phyloP scores from a whole-genome alignment of 495 filamentous ascomycete species.

The Aspergillus leporis region DNA sequence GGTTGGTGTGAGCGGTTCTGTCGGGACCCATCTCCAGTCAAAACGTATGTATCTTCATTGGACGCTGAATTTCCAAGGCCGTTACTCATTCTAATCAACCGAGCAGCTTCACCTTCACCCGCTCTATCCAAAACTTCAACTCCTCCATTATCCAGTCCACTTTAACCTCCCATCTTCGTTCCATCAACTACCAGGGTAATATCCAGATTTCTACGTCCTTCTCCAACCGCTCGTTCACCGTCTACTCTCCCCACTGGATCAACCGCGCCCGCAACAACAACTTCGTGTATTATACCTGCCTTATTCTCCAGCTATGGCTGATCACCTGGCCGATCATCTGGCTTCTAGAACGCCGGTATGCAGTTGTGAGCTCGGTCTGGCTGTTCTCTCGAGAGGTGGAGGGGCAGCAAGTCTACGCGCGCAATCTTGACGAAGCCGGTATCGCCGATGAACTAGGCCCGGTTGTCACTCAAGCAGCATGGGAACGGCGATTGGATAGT shows the following conservation, averaged over 20 bases:
- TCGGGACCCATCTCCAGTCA: slow-evolving; percentile 37
- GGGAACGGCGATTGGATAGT: slow-evolving; percentile 14
- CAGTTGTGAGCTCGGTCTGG: slow-evolving; percentile 30
- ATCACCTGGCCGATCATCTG: slow-evolving; percentile 46
- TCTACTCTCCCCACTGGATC: slow-evolving; percentile 52
- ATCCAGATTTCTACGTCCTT: slow-evolving; percentile 24
- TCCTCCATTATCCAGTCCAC: slow-evolving; percentile 27
- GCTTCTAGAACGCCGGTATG: slow-evolving; percentile 42
- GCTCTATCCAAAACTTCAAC: slow-evolving; percentile 38
- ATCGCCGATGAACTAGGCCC: slow-evolving; percentile 20
- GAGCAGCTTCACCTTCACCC: slow-evolving; percentile 41
- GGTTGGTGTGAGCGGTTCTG: slow-evolving; percentile 46
- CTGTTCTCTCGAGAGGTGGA: slow-evolving; percentile 7
- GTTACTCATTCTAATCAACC: neutral
- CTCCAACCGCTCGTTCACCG: slow-evolving; percentile 31
- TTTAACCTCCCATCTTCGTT: slow-evolving; percentile 41
- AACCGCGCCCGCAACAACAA: slow-evolving; percentile 39
- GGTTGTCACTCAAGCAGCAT: slow-evolving; percentile 23
- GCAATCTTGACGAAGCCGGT: slow-evolving; percentile 16
- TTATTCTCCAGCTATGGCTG: slow-evolving; percentile 49
- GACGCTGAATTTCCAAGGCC: neutral
- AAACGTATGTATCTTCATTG: slow-evolving; percentile 33
- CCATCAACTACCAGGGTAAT: slow-evolving; percentile 43
- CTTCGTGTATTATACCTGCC: slow-evolving; percentile 37
- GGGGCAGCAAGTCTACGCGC: slow-evolving; percentile 4